Percentiles rank a stretch among this genome's conserved stretches.
These are phyloP conservation scores for Prunus mume DNA, from an alignment of 306 rosid species.

Conservation along the genomic window DNA sequence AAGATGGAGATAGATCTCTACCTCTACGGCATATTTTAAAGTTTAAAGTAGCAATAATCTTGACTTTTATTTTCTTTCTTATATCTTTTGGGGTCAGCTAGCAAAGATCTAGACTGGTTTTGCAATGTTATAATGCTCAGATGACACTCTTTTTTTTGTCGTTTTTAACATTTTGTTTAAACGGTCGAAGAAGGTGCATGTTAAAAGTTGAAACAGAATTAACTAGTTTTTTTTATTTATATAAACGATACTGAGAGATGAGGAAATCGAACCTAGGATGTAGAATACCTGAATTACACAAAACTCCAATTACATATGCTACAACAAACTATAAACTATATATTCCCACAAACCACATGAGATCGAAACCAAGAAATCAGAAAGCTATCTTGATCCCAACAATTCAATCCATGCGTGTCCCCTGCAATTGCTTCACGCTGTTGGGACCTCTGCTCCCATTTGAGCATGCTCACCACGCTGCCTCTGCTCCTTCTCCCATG, in stretches of 20 bases:
- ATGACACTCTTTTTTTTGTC: too few relatives aligned
- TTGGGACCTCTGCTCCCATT: not conserved
- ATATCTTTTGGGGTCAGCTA: not conserved
- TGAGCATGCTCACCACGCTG: not conserved
- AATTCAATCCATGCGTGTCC: not conserved
- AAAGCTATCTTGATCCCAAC: not conserved
- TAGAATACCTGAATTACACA: too few relatives aligned
- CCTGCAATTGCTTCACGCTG: not conserved
- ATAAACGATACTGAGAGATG: too few relatives aligned
- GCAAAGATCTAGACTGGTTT: not conserved
- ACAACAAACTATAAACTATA: not conserved
- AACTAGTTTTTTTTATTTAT: too few relatives aligned
- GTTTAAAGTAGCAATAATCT: not conserved
- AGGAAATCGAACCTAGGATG: accelerated
- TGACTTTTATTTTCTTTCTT: not conserved
- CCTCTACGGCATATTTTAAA: not conserved
- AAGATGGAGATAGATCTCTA: too few relatives aligned
- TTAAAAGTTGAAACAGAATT: too few relatives aligned
- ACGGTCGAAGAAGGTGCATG: not conserved
- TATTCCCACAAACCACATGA: too few relatives aligned
- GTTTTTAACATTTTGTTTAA: not conserved
- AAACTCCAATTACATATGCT: too few relatives aligned
- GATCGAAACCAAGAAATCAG: not conserved
- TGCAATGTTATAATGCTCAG: too few relatives aligned
- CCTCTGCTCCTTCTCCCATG: not conserved